These are phyloP conservation scores for Rhododendron mucronatum DNA, from an alignment of 148 eudicot genomes.

Conservation along the genomic window DNA sequence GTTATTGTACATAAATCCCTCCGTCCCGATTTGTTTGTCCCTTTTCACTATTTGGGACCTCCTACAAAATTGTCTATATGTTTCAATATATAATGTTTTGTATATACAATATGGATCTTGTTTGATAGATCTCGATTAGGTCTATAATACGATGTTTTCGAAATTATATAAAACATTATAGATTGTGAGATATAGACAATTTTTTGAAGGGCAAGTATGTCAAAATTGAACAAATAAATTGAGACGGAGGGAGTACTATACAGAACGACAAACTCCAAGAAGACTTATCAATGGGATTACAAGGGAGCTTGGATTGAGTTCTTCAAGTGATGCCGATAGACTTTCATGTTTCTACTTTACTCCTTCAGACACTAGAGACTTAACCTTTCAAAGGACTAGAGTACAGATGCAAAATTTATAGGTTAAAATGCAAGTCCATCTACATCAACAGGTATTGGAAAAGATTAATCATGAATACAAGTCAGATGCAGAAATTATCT, in stretches of 20 bases:
- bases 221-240: too few species aligned
- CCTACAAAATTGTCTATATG: too few species aligned
- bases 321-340: neutral
- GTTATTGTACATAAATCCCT: neutral
- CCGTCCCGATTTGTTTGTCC: too few species aligned
- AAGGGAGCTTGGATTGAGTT: neutral
- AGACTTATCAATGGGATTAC: neutral
- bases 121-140: too few species aligned
- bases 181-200: too few species aligned
- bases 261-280: neutral
- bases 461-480: neutral
- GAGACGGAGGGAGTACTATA: neutral
- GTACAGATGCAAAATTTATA: neutral
- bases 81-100: too few species aligned
- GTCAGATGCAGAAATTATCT: neutral
- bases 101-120: too few species aligned
- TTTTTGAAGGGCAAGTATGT: too few species aligned
- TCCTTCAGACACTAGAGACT: neutral
- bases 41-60: too few species aligned
- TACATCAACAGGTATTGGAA: neutral
- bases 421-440: neutral
- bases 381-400: neutral
- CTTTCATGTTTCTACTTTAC: neutral
- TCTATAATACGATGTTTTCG: too few species aligned
- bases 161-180: too few species aligned